A percentile compares a stretch with the other conserved stretches of the same genome.
Evolutionary conservation across 2,329 filamentous ascomycete species (phyloP).

Genomic region (Raffaelea ambrosiae): DNA sequence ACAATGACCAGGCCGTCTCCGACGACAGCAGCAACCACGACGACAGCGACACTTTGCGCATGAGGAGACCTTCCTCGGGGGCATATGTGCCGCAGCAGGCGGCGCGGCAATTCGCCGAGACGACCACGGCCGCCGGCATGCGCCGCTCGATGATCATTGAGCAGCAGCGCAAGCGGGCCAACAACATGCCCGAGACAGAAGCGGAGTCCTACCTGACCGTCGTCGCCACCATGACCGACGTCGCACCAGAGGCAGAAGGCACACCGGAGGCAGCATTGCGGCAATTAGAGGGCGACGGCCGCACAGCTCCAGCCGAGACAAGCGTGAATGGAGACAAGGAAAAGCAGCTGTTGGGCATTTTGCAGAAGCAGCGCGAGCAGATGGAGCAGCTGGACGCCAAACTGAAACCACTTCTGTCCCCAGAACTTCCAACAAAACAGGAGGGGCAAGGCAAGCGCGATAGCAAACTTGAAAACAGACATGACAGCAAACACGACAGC

Average conservation of each 20-base stretch:
- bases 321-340: background rate
- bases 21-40: background rate
- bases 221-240: background rate
- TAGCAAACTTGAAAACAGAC: background rate
- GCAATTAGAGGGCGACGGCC: background rate
- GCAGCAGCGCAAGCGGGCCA: background rate
- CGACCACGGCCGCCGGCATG: background rate
- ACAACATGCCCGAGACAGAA: background rate
- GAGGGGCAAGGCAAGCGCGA: background rate
- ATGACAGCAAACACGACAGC: background rate
- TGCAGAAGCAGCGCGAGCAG: background rate
- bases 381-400: background rate
- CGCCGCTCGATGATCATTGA: background rate
- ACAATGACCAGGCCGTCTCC: background rate
- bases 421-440: too few relatives aligned
- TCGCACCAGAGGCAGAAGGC: background rate
- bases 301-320: background rate
- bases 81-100: background rate
- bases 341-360: background rate
- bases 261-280: background rate
- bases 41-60: background rate
- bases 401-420: too few relatives aligned
- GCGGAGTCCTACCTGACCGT: background rate
- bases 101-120: background rate
- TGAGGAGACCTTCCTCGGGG: background rate